These are phyloP conservation scores for Trichoderma virens DNA, from an alignment of 495 filamentous ascomycete genomes.

Conservation along the genomic window DNA sequence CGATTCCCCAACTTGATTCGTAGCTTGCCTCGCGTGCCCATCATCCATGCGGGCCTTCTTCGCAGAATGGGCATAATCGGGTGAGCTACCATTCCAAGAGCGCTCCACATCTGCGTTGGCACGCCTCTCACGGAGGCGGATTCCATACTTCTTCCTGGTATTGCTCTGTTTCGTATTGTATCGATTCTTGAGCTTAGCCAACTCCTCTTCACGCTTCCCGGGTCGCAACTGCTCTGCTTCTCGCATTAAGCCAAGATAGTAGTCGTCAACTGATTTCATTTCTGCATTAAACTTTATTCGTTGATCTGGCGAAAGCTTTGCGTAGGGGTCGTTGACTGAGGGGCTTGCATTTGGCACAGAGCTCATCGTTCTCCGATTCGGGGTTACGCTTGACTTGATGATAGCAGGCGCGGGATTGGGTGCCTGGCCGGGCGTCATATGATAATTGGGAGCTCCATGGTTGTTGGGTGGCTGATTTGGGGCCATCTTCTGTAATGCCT, in stretches of 20 bases:
- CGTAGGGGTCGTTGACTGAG: conserved; percentile 30
- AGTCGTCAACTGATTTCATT: conserved; percentile 25
- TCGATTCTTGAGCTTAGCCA: conserved; percentile 37
- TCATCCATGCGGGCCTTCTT: background rate
- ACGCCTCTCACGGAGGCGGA: conserved; percentile 27
- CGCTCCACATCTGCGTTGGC: background rate
- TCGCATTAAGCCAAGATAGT: conserved; percentile 14
- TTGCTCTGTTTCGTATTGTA: conserved; percentile 43
- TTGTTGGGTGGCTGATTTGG: background rate
- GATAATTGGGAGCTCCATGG: background rate
- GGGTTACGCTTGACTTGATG: conserved; percentile 8
- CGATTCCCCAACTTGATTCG: background rate
- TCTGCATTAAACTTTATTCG: conserved; percentile 27
- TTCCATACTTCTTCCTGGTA: conserved; percentile 41
- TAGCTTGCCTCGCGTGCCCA: background rate
- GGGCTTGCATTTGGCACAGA: background rate
- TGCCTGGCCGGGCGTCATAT: background rate
- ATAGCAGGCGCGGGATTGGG: background rate
- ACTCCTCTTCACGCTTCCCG: conserved; percentile 11
- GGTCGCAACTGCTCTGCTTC: conserved; percentile 25
- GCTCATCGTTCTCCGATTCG: background rate
- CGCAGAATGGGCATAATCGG: background rate
- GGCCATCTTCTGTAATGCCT: background rate
- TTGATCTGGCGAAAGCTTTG: conserved; percentile 24
- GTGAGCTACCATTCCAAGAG: background rate